Percentiles rank a stretch among this genome's conserved stretches.
These are phyloP conservation scores for Choricystis sp. DNA, from an alignment of 139 green algal genomes.

Conservation along the genomic window DNA sequence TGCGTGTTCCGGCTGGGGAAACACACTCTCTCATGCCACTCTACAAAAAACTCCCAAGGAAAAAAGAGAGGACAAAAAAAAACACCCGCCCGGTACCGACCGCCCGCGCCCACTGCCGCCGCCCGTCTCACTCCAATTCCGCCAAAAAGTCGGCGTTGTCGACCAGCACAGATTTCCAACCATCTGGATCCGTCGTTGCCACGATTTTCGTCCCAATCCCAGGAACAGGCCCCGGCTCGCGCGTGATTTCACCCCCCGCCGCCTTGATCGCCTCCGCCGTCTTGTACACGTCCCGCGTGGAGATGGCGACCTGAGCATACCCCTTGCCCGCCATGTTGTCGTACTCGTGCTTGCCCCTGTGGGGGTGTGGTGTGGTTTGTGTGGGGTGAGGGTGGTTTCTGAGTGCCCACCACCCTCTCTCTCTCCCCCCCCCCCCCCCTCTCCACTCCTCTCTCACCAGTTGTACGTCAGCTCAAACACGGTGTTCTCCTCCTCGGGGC, in stretches of 20 bases:
- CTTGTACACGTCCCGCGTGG: slow-evolving; percentile 68
- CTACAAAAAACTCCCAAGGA: too few relatives aligned
- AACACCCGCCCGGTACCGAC: too few relatives aligned
- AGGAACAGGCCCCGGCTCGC: slow-evolving; percentile 29
- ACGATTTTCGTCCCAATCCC: slow-evolving; percentile 54
- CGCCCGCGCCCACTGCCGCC: too few relatives aligned
- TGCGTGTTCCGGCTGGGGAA: too few relatives aligned
- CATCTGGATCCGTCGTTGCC: slow-evolving; percentile 41
- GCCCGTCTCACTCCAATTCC: slow-evolving; percentile 29
- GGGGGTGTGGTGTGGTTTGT: not conserved
- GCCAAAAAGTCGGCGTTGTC: slow-evolving; percentile 50
- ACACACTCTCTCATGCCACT: too few relatives aligned
- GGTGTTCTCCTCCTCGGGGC: slow-evolving; percentile 40
- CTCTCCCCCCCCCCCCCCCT: not conserved
- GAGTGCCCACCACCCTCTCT: not conserved
- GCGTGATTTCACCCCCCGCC: slow-evolving; percentile 33
- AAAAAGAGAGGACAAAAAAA: too few relatives aligned
- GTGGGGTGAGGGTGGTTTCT: not conserved
- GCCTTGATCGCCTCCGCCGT: slow-evolving; percentile 52
- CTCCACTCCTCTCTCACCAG: slow-evolving; percentile 27
- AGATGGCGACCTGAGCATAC: slow-evolving; percentile 16
- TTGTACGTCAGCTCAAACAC: slow-evolving; percentile 92
- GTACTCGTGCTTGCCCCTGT: not conserved
- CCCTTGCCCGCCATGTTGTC: not conserved
- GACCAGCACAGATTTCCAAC: slow-evolving; percentile 47